phyloP scores from a whole-genome alignment of 306 rosid species.

The Begonia peltatifolia region DNA sequence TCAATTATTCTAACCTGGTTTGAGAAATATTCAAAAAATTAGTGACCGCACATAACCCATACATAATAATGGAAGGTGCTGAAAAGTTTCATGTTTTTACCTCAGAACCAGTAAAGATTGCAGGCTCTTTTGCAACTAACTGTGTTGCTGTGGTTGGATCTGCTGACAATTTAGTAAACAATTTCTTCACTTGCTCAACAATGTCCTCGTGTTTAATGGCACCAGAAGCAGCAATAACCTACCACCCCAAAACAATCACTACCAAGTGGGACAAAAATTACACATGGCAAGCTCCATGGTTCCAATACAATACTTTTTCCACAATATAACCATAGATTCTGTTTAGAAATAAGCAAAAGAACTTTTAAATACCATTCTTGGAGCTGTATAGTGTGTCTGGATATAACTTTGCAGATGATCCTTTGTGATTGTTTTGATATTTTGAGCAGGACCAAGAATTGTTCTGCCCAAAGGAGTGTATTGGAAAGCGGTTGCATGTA shows the following conservation, averaged over 20 bases:
- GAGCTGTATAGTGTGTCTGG: slow-evolving; percentile 81
- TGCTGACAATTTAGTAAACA: slow-evolving; percentile 61
- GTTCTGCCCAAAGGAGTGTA: slow-evolving; percentile 90
- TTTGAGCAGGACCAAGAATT: slow-evolving; percentile 78
- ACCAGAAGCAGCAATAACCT: slow-evolving; percentile 86
- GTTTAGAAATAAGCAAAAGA: too few relatives aligned
- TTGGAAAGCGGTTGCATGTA: slow-evolving; percentile 93
- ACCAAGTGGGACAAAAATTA: too few relatives aligned
- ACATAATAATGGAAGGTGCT: too few relatives aligned
- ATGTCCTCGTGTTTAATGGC: slow-evolving; percentile 78
- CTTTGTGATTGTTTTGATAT: slow-evolving; percentile 70
- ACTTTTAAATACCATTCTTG: slow-evolving; percentile 53
- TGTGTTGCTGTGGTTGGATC: slow-evolving; percentile 70
- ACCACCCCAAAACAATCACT: not conserved
- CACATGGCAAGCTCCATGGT: too few relatives aligned
- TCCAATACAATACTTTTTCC: too few relatives aligned
- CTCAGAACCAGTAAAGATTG: slow-evolving; percentile 93
- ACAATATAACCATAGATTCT: too few relatives aligned
- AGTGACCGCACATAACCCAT: too few relatives aligned
- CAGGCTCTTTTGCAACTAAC: slow-evolving; percentile 65
- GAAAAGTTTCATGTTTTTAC: slow-evolving; percentile 13
- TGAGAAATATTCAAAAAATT: too few relatives aligned
- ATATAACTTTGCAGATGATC: slow-evolving; percentile 71
- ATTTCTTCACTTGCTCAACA: slow-evolving; percentile 48
- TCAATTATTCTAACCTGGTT: slow-evolving; percentile 81